These are phyloP conservation scores for Tulasnella sp. DNA, from an alignment of 768 basidiomycete species.

Conservation along the genomic window DNA sequence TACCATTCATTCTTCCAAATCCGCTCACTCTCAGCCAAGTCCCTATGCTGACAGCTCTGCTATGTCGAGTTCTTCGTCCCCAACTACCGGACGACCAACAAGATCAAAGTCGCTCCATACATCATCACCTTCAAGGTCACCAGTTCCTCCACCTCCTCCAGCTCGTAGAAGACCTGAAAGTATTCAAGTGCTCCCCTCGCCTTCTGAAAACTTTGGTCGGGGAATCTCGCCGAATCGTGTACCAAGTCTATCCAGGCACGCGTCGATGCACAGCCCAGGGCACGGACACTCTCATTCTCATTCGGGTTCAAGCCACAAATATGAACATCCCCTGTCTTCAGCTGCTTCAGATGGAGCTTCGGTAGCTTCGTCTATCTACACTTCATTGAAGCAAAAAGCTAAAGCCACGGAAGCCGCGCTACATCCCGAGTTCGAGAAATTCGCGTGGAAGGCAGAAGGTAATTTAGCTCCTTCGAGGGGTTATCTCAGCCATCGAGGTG, in stretches of 20 bases:
- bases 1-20: background rate
- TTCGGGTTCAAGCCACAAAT: background rate
- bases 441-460: constrained; percentile 2
- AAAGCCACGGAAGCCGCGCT: too few species aligned
- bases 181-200: constrained; percentile 1
- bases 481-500: constrained; percentile 10
- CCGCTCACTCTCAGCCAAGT: background rate
- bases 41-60: background rate
- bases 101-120: constrained; percentile 9
- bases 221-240: too few species aligned
- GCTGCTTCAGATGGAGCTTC: background rate
- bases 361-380: too few species aligned
- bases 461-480: constrained; percentile 4
- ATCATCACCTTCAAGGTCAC: background rate
- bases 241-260: background rate
- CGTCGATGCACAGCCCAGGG: background rate
- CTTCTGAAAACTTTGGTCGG: background rate
- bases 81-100: background rate
- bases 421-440: constrained; percentile 8
- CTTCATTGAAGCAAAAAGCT: too few species aligned
- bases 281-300: background rate
- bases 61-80: background rate
- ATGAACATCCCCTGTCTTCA: background rate
- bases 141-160: constrained; percentile 9
- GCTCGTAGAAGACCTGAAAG: constrained; percentile 9